Conservation (phyloP, 345 rosid genomes). For the Boechera divaricarpa region DNA sequence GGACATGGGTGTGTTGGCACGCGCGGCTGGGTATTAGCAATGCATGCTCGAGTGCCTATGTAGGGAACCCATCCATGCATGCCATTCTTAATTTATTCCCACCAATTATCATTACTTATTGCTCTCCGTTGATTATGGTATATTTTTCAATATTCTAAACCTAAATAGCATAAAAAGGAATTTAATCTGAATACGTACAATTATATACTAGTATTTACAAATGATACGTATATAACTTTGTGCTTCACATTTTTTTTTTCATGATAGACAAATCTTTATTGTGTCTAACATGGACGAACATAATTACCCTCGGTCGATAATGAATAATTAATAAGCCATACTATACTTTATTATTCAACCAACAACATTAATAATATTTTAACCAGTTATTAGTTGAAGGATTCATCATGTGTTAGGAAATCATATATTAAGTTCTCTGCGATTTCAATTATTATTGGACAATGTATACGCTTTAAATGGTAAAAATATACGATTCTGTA, state of each 20-base stretch:
- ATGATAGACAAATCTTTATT: too few species aligned
- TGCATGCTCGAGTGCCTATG: constrained; percentile 47
- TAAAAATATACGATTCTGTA: too few species aligned
- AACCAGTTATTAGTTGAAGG: too few species aligned
- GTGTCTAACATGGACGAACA: too few species aligned
- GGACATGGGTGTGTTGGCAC: constrained; percentile 16
- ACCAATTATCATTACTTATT: constrained; percentile 31
- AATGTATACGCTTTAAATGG: too few species aligned
- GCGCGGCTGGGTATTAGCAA: constrained; percentile 41
- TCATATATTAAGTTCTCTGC: too few species aligned
- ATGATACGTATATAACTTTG: constrained; percentile 1
- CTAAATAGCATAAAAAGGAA: neutral
- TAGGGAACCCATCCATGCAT: constrained; percentile 44
- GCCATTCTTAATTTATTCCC: constrained; percentile 37
- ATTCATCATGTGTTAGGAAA: too few species aligned
- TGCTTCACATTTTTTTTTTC: neutral
- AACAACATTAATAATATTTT: too few species aligned
- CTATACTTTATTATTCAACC: too few species aligned
- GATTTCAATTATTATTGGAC: too few species aligned
- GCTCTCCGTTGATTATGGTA: neutral
- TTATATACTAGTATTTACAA: neutral
- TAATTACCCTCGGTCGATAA: too few species aligned
- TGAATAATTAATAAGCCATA: too few species aligned
- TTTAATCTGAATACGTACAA: neutral
- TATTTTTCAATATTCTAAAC: neutral